Percentiles rank a stretch among this genome's conserved stretches.
Evolutionary conservation across 169 alveolate genomes (phyloP).

Genomic region (Plasmodium fragile): DNA sequence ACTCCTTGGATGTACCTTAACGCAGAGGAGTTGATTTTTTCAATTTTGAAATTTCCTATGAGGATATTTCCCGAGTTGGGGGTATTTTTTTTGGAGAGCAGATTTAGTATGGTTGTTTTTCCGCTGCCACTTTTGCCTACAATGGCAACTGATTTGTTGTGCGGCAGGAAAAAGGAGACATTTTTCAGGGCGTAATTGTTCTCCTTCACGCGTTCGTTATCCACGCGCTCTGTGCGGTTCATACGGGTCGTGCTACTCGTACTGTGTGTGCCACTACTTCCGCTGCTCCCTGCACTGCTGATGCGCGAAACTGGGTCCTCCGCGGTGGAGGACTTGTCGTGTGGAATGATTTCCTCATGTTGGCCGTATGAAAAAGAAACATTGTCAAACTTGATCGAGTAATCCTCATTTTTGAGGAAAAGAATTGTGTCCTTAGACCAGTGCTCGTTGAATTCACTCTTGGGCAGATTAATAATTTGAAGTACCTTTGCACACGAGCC

Average conservation of each 20-base stretch:
- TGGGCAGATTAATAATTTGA: constrained; percentile 54
- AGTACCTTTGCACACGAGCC: constrained; percentile 78
- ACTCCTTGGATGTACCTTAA: constrained; percentile 43
- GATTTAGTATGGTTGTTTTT: constrained; percentile 92
- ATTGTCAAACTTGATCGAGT: constrained; percentile 33
- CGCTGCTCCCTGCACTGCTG: not conserved
- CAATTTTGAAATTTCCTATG: constrained; percentile 68
- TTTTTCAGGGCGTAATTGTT: constrained; percentile 43
- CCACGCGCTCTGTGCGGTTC: not conserved
- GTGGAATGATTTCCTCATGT: not conserved
- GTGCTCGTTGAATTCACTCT: constrained; percentile 31
- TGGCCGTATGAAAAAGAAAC: constrained; percentile 47
- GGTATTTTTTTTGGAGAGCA: constrained; percentile 91
- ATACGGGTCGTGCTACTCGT: not conserved
- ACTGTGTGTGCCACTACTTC: not conserved
- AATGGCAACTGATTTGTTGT: constrained; percentile 90
- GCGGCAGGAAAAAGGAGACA: constrained; percentile 51
- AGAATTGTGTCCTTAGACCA: constrained; percentile 32
- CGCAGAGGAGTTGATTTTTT: constrained; percentile 44
- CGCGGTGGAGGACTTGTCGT: not conserved
- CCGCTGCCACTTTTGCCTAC: constrained; percentile 96
- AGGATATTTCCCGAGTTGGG: constrained; percentile 84
- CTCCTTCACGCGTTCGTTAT: not conserved
- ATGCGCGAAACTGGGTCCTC: not conserved
- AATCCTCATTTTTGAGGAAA: constrained; percentile 29